Conservation (phyloP, 345 rosid species). For the Acer negundo region DNA sequence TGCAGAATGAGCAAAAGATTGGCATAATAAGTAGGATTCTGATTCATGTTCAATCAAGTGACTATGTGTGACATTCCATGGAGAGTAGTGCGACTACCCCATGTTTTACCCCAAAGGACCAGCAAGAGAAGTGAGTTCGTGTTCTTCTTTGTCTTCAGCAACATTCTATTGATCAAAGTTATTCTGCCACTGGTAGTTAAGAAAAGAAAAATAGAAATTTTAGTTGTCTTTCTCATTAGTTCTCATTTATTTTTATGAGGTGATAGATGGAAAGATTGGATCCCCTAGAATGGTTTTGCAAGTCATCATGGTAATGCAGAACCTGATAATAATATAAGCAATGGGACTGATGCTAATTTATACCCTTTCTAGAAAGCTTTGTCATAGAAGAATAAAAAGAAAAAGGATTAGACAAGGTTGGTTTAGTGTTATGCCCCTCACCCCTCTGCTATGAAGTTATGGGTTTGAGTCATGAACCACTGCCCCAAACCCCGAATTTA, state of each 20-base stretch:
- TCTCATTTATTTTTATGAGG: background rate
- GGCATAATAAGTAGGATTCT: background rate
- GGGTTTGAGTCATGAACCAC: too few relatives aligned
- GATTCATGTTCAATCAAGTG: too few relatives aligned
- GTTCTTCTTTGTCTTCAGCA: background rate
- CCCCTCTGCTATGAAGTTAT: too few relatives aligned
- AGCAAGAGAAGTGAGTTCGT: background rate
- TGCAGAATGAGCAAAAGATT: background rate
- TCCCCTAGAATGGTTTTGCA: background rate
- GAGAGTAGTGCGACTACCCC: too few relatives aligned
- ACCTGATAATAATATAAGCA: background rate
- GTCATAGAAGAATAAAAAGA: background rate
- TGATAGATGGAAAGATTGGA: too few relatives aligned
- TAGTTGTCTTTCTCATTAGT: background rate
- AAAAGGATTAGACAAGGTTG: too few relatives aligned
- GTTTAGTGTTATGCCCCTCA: too few relatives aligned
- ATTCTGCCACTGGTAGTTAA: too few relatives aligned
- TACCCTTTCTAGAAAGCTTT: background rate
- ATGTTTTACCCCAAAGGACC: too few relatives aligned
- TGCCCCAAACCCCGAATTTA: too few relatives aligned
- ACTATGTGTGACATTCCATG: too few relatives aligned
- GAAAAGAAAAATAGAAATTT: too few relatives aligned
- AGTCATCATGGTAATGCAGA: background rate
- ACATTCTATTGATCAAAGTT: background rate
- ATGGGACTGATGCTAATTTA: background rate